Evolutionary conservation across 169 alveolate genomes (phyloP), one percentile per base, ranked within the genome.

Genomic region (Sarcocystis neurona): DNA sequence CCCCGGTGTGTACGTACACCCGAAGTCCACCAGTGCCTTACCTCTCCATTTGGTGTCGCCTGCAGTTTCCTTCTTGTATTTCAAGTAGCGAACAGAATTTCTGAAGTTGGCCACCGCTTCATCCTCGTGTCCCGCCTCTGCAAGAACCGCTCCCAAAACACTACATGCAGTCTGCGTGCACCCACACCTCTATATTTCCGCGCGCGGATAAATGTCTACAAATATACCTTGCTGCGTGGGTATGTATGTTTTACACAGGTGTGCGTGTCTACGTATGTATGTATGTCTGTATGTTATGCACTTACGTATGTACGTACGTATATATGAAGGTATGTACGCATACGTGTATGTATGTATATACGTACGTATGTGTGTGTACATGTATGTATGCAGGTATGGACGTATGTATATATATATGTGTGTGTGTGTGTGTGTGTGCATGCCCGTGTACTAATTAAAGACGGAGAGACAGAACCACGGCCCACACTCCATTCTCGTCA

Each of bases 61-160:
- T 5, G 47, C 87, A 15, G 87, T 30, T 18, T 79, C 56, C 50
- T 53, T 79, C 50, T 79, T 79, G 27, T 50, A 34, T 53, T 50
- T 47, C 87, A 79, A n/a, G 50, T 79, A 58, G 70, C 58, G 75
- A 48, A 79, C 47, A 18, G 74, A 50, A 50, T 79, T 79, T n/a
- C 74, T n/a, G 50, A 79, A 79, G 74, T 50, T 79, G 32, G 56
- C 58, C 68, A 79, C 39, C 10, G 58, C 87, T 6, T 50, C 74
- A 37, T 37, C 43, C 34, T 79, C 87, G 39, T 79, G 56, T 34
- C 58, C 87, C 39, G 50, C 46, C 56, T 27, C 56, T 37, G 50
- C 3, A 2, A 12, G 46, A 1, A 77, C 58, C 23, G 37, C 23
- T 12, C 10, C 63, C 30, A 10, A 53, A 20, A 53, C 63, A 53